Conservation (phyloP, 495 filamentous ascomycete genomes). For the Astrothelium macrocarpum region DNA sequence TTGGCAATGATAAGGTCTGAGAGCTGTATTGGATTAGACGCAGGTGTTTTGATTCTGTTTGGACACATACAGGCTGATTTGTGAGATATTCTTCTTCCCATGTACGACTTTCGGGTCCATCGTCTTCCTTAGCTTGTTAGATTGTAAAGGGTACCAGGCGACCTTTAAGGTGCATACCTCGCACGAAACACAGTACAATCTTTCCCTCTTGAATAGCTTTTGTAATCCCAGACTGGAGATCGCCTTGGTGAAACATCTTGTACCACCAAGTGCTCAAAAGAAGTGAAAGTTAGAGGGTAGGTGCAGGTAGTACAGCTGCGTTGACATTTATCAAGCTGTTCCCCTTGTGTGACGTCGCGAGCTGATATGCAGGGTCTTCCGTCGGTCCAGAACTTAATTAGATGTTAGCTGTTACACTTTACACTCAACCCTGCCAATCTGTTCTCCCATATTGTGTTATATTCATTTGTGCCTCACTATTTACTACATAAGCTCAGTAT, state of each 20-base stretch:
- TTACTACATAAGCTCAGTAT: not conserved
- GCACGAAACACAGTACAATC: constrained; percentile 60
- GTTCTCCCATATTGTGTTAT: not conserved
- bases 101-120: constrained; percentile 47
- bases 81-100: constrained; percentile 73
- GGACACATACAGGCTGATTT: constrained; percentile 44
- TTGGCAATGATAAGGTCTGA: constrained; percentile 42
- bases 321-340: too few relatives aligned
- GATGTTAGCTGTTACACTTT: too few relatives aligned
- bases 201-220: constrained; percentile 58
- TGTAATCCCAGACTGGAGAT: constrained; percentile 67
- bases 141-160: constrained; percentile 30
- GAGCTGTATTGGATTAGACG: constrained; percentile 24
- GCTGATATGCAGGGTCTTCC: too few relatives aligned
- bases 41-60: not conserved
- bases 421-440: not conserved
- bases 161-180: constrained; percentile 34
- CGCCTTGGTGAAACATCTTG: constrained; percentile 69
- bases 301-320: too few relatives aligned
- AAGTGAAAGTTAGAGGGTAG: not conserved
- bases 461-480: not conserved
- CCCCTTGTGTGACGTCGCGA: too few relatives aligned
- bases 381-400: too few relatives aligned
- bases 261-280: not conserved
- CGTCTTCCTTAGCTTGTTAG: constrained; percentile 42